Evolutionary conservation across 257 asterid species (phyloP).

Genomic region (Solanum etuberosum): DNA sequence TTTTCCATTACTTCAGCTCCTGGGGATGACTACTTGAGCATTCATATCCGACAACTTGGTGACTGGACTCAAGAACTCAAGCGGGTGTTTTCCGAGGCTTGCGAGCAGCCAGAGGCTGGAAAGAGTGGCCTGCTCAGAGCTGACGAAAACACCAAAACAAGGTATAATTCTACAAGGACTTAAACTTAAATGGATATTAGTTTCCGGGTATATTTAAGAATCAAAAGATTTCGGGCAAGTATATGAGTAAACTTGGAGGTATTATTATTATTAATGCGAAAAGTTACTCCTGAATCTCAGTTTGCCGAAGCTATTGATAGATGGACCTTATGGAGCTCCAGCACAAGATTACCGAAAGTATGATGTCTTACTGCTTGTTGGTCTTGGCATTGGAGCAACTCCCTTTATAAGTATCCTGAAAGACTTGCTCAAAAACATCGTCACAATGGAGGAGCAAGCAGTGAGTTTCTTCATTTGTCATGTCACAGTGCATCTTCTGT

Average conservation of each 20-base stretch:
- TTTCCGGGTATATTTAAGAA: background rate
- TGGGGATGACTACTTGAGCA: constrained; percentile 81
- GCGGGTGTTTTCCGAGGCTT: constrained; percentile 78
- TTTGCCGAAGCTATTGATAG: constrained; percentile 85
- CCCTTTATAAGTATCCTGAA: constrained; percentile 89
- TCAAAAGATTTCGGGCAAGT: background rate
- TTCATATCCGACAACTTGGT: constrained; percentile 89
- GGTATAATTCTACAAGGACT: constrained; percentile 16
- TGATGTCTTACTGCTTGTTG: constrained; percentile 83
- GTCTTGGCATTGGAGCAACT: constrained; percentile 95
- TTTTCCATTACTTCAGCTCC: constrained; percentile 97
- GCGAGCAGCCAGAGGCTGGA: constrained; percentile 64
- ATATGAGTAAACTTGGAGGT: background rate
- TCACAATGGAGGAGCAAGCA: constrained; percentile 80
- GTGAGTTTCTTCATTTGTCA: constrained; percentile 30
- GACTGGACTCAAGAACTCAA: constrained; percentile 96
- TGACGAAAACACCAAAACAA: constrained; percentile 74
- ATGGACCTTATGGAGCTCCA: constrained; percentile 98
- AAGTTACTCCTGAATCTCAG: constrained; percentile 35
- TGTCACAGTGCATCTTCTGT: background rate
- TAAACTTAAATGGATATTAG: background rate
- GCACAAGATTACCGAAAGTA: constrained; percentile 84
- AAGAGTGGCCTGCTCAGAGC: constrained; percentile 88
- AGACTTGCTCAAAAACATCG: constrained; percentile 67
- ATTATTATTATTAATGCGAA: background rate